phyloP scores from a whole-genome alignment of 305 asterid genomes.

The Fraxinus albicans region DNA sequence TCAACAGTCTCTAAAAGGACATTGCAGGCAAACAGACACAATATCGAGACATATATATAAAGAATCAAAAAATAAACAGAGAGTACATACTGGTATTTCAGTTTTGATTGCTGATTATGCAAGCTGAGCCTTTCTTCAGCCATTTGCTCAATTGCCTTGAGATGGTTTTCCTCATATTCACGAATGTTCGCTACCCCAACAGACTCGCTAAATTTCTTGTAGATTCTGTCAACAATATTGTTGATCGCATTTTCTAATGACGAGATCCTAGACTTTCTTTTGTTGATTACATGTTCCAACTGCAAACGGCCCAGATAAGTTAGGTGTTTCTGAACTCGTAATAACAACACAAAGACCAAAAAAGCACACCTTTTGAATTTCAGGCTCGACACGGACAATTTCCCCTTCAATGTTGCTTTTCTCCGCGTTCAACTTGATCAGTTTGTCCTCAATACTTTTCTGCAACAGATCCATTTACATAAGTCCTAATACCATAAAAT shows the following conservation, averaged over 20 bases:
- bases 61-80: constrained; percentile 11
- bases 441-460: constrained; percentile 92
- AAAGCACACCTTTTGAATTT: constrained; percentile 76
- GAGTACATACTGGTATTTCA: constrained; percentile 80
- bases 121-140: constrained; percentile 86
- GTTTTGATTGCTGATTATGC: constrained; percentile 91
- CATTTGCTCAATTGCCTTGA: constrained; percentile 83
- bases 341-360: constrained; percentile 19
- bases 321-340: constrained; percentile 13
- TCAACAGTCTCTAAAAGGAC: constrained; percentile 6
- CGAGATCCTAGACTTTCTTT: constrained; percentile 56
- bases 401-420: constrained; percentile 69
- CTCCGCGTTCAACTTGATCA: constrained; percentile 71
- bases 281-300: constrained; percentile 62
- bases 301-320: constrained; percentile 36
- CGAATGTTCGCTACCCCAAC: constrained; percentile 94
- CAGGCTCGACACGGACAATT: constrained; percentile 74
- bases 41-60: background rate
- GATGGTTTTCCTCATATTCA: constrained; percentile 96
- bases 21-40: constrained; percentile 11
- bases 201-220: constrained; percentile 88
- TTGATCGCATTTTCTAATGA: constrained; percentile 74
- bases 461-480: constrained; percentile 37
- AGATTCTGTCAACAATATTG: constrained; percentile 75
- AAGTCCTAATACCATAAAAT: constrained; percentile 16